Percentiles rank a stretch among this genome's conserved stretches.
Evolutionary conservation across 345 rosid genomes (phyloP).

Genomic region (Eucalyptus pauciflora): DNA sequence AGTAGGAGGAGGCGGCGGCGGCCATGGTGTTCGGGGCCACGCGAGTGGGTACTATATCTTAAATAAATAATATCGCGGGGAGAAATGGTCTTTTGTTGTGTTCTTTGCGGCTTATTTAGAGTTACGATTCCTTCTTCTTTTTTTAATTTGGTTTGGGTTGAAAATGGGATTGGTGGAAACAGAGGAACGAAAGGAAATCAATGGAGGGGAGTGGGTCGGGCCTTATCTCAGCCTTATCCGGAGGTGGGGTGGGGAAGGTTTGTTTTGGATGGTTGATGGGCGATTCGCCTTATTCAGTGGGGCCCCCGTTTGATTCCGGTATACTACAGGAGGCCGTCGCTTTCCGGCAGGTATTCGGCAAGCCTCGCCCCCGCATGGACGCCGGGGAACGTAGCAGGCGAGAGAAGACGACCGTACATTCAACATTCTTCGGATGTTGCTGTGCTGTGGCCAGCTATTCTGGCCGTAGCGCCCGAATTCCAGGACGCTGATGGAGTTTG

Average conservation of each 20-base stretch:
- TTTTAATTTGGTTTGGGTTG: neutral
- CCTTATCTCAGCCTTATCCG: constrained; percentile 40
- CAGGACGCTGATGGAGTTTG: neutral
- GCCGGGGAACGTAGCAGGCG: neutral
- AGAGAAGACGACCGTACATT: neutral
- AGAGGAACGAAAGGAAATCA: neutral
- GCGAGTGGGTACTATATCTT: neutral
- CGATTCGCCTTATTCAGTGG: constrained; percentile 8
- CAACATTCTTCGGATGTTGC: neutral
- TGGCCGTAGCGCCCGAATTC: neutral
- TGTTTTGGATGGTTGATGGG: constrained; percentile 14
- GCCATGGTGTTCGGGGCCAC: neutral
- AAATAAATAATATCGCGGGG: neutral
- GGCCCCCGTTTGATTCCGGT: neutral
- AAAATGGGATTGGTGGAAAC: neutral
- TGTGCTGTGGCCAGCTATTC: neutral
- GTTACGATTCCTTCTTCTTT: neutral
- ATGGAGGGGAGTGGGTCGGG: constrained; percentile 8
- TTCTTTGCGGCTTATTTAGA: neutral
- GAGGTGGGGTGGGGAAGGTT: neutral
- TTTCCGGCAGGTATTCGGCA: neutral
- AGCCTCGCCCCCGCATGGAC: neutral
- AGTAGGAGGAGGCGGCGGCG: constrained; percentile 38
- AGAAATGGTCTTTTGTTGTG: neutral
- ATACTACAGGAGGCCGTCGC: neutral